A percentile compares a stretch with the other conserved stretches of the same genome.
Evolutionary conservation across 768 basidiomycete genomes (phyloP).

Genomic region (Pisolithus tinctorius): DNA sequence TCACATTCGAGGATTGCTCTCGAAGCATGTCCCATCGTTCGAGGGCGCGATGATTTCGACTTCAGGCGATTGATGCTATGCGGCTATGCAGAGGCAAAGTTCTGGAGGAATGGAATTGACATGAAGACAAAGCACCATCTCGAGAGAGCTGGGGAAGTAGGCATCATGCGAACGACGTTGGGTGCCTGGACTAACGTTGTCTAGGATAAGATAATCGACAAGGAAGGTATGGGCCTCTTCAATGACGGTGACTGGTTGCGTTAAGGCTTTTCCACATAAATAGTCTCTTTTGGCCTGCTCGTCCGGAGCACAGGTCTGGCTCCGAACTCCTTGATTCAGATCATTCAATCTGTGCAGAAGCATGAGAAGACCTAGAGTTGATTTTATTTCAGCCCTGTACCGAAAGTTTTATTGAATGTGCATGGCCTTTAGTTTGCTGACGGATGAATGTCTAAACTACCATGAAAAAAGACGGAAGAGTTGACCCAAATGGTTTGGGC

Average conservation of each 20-base stretch:
- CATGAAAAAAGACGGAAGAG: slow-evolving; percentile 42
- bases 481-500: slow-evolving; percentile 66
- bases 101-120: slow-evolving; percentile 67
- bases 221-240: slow-evolving; percentile 43
- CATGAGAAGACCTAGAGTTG: slow-evolving; percentile 53
- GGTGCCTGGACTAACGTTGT: slow-evolving; percentile 5
- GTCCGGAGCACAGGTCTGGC: slow-evolving; percentile 88
- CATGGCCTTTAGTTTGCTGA: slow-evolving; percentile 37
- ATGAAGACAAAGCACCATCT: slow-evolving; percentile 72
- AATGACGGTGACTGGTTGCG: slow-evolving; percentile 2
- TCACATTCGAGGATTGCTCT: slow-evolving; percentile 61
- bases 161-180: slow-evolving; percentile 1
- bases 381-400: slow-evolving; percentile 17
- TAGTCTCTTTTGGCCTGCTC: slow-evolving; percentile 75
- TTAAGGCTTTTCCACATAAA: background rate
- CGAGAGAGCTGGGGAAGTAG: slow-evolving; percentile 57
- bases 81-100: slow-evolving; percentile 64
- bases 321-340: slow-evolving; percentile 69
- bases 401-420: background rate
- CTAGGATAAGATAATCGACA: slow-evolving; percentile 62
- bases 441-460: slow-evolving; percentile 57
- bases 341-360: slow-evolving; percentile 54
- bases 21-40: slow-evolving; percentile 34
- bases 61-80: background rate
- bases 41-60: background rate